These are phyloP conservation scores for Pleurotus eryngii DNA, from an alignment of 768 basidiomycete genomes.

Conservation along the genomic window DNA sequence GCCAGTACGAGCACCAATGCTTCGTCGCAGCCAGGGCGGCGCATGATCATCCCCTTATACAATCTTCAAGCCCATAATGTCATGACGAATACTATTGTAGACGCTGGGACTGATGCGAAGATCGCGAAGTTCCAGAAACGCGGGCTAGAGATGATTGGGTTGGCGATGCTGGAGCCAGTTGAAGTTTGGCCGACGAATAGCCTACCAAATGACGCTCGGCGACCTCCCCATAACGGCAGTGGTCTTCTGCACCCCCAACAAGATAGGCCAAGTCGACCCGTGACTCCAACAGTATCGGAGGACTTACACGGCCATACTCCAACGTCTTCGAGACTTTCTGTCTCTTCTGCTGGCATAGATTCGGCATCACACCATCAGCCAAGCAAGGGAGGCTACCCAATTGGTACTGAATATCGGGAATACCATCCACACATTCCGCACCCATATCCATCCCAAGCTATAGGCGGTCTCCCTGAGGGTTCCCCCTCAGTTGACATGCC, in stretches of 20 bases:
- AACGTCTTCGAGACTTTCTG: conserved; percentile 7
- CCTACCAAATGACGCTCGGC: not conserved
- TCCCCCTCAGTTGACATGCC: not conserved
- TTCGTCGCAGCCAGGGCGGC: conserved; percentile 50
- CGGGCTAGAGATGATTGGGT: conserved; percentile 73
- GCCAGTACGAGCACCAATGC: conserved; percentile 1
- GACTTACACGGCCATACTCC: conserved; percentile 9
- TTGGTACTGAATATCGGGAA: not conserved
- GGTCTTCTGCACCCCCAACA: not conserved
- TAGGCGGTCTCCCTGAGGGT: not conserved
- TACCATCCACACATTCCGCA: conserved; percentile 11
- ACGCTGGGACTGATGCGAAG: conserved; percentile 86
- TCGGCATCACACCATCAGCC: conserved; percentile 3
- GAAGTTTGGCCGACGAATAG: conserved; percentile 56
- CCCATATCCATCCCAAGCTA: conserved; percentile 3
- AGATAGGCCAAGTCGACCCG: conserved; percentile 2
- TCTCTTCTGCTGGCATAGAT: conserved; percentile 6
- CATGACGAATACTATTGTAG: conserved; percentile 80
- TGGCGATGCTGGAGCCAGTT: conserved; percentile 76
- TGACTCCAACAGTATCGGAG: not conserved
- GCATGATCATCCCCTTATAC: conserved; percentile 82
- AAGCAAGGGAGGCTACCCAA: not conserved
- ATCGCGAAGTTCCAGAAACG: conserved; percentile 74
- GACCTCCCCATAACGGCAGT: not conserved
- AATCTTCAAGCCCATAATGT: conserved; percentile 88